phyloP scores from a whole-genome alignment of 2,329 filamentous ascomycete species.

The Botryosphaeria dothidea region DNA sequence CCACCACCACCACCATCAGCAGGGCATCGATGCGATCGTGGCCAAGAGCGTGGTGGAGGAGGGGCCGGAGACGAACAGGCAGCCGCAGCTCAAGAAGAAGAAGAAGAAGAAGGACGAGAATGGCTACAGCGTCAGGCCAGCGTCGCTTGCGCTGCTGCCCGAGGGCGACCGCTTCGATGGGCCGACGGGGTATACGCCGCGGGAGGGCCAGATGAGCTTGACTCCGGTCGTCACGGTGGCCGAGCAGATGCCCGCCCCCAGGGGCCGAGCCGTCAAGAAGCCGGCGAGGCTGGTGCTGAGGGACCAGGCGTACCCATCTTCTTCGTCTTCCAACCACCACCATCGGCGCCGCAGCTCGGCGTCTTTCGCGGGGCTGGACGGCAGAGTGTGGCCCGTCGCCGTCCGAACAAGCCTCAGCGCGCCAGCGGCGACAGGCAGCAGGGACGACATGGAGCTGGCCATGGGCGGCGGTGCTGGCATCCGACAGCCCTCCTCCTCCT shows the following conservation, averaged over 20 bases:
- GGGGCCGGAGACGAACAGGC: background rate
- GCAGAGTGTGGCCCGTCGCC: background rate
- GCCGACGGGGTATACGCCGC: slow-evolving; percentile 20
- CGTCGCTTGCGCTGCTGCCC: background rate
- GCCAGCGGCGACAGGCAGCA: background rate
- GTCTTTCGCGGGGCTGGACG: background rate
- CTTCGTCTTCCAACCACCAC: background rate
- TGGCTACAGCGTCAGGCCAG: background rate
- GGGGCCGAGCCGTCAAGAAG: slow-evolving; percentile 21
- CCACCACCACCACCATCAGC: background rate
- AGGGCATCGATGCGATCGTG: slow-evolving; percentile 21
- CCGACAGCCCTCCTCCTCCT: no score
- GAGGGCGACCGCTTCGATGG: background rate
- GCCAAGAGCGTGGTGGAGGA: slow-evolving; percentile 4
- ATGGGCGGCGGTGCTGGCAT: background rate
- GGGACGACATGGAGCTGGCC: slow-evolving; percentile 15
- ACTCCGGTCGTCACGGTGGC: slow-evolving; percentile 38
- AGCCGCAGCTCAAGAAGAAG: background rate
- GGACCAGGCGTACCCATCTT: background rate
- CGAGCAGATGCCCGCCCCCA: slow-evolving; percentile 30
- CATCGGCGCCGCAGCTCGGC: background rate
- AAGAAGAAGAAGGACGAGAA: background rate
- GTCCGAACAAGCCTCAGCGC: slow-evolving; percentile 11
- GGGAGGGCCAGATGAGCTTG: slow-evolving; percentile 21
- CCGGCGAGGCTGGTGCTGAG: slow-evolving; percentile 29